Evolutionary conservation across 2,329 filamentous ascomycete genomes (phyloP).

Genomic region (Macrophomina pseudophaseolina): DNA sequence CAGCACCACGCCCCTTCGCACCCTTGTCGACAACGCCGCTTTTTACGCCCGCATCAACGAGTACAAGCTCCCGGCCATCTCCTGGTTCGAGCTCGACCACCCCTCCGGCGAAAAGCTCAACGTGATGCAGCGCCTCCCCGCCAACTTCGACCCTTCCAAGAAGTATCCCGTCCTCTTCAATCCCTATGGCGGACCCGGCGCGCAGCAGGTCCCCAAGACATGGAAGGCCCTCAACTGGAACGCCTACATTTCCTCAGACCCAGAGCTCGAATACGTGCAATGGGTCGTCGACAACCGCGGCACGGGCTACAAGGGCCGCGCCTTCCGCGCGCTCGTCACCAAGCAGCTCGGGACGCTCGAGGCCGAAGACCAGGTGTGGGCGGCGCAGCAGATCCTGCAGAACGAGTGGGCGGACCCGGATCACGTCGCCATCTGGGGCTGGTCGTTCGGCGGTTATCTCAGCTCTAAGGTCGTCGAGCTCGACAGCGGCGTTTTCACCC

Average conservation of each 20-base stretch:
- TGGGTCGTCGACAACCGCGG: constrained; percentile 72
- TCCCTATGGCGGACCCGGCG: constrained; percentile 70
- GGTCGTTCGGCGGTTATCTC: constrained; percentile 72
- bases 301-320: constrained; percentile 67
- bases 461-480: constrained; percentile 69
- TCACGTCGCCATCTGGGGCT: constrained; percentile 71
- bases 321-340: constrained; percentile 64
- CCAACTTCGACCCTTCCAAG: constrained; percentile 66
- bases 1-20: constrained; percentile 58
- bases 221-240: constrained; percentile 64
- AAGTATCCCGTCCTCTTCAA: constrained; percentile 71
- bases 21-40: constrained; percentile 64
- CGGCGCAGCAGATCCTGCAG: constrained; percentile 61
- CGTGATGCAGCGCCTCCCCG: constrained; percentile 68
- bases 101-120: constrained; percentile 67
- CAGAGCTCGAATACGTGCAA: constrained; percentile 70
- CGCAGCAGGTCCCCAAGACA: constrained; percentile 64
- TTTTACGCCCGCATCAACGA: constrained; percentile 61
- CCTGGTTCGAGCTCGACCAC: constrained; percentile 66
- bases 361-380: constrained; percentile 70
- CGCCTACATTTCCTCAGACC: constrained; percentile 69
- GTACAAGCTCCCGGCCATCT: constrained; percentile 68
- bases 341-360: constrained; percentile 67
- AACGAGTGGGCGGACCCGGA: constrained; percentile 61
- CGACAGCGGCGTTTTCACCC: constrained; percentile 64